A percentile compares a stretch with the other conserved stretches of the same genome.
Conservation (phyloP, 495 filamentous ascomycete genomes). For the Viridothelium virens region DNA sequence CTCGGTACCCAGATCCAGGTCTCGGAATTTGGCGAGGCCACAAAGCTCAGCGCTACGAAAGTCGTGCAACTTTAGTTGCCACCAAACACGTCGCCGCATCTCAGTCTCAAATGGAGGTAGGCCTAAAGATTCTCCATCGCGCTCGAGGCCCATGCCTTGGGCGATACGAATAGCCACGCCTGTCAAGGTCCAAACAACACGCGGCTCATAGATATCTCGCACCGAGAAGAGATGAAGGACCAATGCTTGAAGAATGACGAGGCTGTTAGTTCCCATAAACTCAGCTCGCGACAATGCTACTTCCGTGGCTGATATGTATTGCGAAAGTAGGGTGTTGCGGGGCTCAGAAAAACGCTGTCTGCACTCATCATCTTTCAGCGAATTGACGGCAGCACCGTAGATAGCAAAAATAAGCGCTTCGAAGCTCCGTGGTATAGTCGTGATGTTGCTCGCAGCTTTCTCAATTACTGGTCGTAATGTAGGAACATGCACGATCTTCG, state of each 20-base stretch:
- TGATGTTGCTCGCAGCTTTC: conserved; percentile 28
- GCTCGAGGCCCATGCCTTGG: conserved; percentile 11
- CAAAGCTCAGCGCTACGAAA: conserved; percentile 10
- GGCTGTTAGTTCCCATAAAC: conserved; percentile 15
- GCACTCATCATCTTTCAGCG: conserved; percentile 19
- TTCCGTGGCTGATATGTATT: conserved; percentile 17
- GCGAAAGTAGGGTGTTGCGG: conserved; percentile 4
- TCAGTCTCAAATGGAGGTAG: conserved; percentile 14
- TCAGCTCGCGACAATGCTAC: conserved; percentile 17
- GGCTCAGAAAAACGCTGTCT: neutral
- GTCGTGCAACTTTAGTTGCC: conserved; percentile 15
- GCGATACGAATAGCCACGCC: conserved; percentile 14
- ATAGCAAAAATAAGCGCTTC: conserved; percentile 50
- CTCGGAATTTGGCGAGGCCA: conserved; percentile 11
- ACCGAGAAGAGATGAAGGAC: conserved; percentile 17
- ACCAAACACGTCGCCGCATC: conserved; percentile 16
- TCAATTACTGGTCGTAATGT: conserved; percentile 33
- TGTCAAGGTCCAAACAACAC: conserved; percentile 20
- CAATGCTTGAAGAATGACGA: conserved; percentile 19
- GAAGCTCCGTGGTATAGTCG: conserved; percentile 29
- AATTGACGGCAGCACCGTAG: conserved; percentile 17
- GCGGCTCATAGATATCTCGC: conserved; percentile 3
- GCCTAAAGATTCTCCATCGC: neutral
- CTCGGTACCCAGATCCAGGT: conserved; percentile 7
- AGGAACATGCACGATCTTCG: conserved; percentile 55